Conservation (phyloP, 148 eudicot genomes). For the Chenopodium album region DNA sequence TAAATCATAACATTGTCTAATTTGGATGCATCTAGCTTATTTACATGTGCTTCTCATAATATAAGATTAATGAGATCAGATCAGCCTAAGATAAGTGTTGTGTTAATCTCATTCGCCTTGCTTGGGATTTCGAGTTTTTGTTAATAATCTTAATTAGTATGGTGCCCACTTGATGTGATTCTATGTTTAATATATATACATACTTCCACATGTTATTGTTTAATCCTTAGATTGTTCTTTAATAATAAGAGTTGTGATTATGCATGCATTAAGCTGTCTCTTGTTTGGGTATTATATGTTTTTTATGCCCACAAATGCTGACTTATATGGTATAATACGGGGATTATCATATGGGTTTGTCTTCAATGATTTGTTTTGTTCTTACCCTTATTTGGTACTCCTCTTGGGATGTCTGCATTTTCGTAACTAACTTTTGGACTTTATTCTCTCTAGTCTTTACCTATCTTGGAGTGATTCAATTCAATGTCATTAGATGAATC, state of each 20-base stretch:
- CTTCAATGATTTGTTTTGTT: not conserved
- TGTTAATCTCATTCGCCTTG: not conserved
- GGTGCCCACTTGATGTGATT: not conserved
- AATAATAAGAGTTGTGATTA: not conserved
- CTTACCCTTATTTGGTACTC: not conserved
- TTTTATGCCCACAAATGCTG: conserved; percentile 20
- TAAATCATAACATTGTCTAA: not conserved
- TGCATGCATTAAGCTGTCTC: conserved; percentile 13
- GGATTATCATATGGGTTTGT: conserved; percentile 15
- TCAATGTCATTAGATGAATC: not conserved
- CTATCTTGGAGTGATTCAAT: not conserved
- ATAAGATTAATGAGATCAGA: conserved; percentile 4
- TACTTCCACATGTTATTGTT: not conserved
- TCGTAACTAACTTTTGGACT: conserved; percentile 17
- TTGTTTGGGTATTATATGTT: not conserved
- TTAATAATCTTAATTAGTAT: conserved; percentile 10
- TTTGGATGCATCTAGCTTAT: not conserved
- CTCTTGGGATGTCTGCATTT: conserved; percentile 18
- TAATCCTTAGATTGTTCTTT: conserved; percentile 17
- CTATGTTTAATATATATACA: not conserved
- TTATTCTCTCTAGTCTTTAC: not conserved
- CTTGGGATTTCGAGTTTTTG: conserved; percentile 19
- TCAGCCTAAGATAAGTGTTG: conserved; percentile 3
- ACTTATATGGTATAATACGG: conserved; percentile 7
- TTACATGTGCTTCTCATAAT: conserved; percentile 1